Base-by-base conservation (phyloP, 2,329 filamentous ascomycete species). In the Monilinia fructicola region DNA sequence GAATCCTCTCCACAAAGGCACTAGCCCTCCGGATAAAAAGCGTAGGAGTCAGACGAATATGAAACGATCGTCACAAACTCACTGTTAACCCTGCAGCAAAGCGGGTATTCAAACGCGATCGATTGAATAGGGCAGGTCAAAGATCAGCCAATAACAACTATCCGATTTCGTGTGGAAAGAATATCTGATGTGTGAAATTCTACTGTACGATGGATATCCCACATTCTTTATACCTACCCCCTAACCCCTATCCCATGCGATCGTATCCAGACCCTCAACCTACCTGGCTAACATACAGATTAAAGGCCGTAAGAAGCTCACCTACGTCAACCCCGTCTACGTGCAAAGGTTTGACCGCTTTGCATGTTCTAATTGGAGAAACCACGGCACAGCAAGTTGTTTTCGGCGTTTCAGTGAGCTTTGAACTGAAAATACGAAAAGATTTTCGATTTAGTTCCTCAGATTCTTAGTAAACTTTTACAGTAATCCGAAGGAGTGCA, bases 181-280 rank as follows among this genome's bases (percentile, higher is more conserved):
- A 60, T 35, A 48, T 35, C 56, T 28, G 26, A 16, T 16, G 42
- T 48, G 23, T 31, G 21, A 4, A 12, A 11, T 10, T 26, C 16
- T 31, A 26, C 18, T 26, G 9, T 31, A 26, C 18, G 38, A 50
- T 48, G 58, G 58, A 35, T 14, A 61, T 50, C n/a, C 14, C 18
- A 16, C 56, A 61, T 61, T 61, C 44, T 52, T 23, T 61, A 61
- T 61, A 61, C n/a, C 44, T 50, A n/a, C 7, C 54, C 26, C n/a
- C 35, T 16, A 59, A 26, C 55, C n/a, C 58, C 31, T 11, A 23
- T 26, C 16, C 14, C 10, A 28, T 28, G 21, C 21, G 26, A 40
- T 61, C 28, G 44, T 40, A 50, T 61, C n/a, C 44, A 3, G 35
- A 38, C 18, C n/a, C 38, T 50, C 58, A 50, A 50, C 21, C 31